phyloP scores from a whole-genome alignment of 805 yeast species.

The Spencermartinsiella europaea region DNA sequence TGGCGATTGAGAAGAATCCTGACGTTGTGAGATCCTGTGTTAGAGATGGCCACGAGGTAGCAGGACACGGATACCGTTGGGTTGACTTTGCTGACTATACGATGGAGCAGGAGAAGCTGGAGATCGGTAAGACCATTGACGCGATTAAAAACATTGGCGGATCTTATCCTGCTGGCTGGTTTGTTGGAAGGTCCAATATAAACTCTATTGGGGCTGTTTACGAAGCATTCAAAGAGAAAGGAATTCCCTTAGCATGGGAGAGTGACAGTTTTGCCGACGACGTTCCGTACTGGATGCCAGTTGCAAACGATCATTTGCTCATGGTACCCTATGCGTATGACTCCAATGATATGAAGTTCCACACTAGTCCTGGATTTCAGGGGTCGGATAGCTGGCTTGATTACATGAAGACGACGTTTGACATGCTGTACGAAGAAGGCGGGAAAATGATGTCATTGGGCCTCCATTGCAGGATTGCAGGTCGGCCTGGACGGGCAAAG shows the following conservation, averaged over 20 bases:
- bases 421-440: constrained; percentile 36
- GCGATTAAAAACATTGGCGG: constrained; percentile 28
- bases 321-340: constrained; percentile 33
- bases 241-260: constrained; percentile 18
- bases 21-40: constrained; percentile 34
- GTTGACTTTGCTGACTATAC: constrained; percentile 27
- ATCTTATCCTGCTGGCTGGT: constrained; percentile 35
- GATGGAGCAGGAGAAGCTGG: constrained; percentile 32
- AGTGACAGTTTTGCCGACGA: constrained; percentile 13
- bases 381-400: constrained; percentile 27
- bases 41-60: constrained; percentile 37
- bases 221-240: constrained; percentile 33
- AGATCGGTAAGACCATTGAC: constrained; percentile 30
- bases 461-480: constrained; percentile 35
- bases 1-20: constrained; percentile 35
- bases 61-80: constrained; percentile 38
- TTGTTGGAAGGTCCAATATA: constrained; percentile 34
- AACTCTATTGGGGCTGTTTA: constrained; percentile 33
- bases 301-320: constrained; percentile 15
- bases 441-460: constrained; percentile 37
- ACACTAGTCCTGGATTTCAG: constrained; percentile 27
- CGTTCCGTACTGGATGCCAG: constrained; percentile 10
- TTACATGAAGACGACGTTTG: constrained; percentile 36
- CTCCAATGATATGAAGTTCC: constrained; percentile 31
- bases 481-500: constrained; percentile 35